These are phyloP conservation scores for Mytilinidion resinicola DNA, from an alignment of 495 filamentous ascomycete species.

Conservation along the genomic window DNA sequence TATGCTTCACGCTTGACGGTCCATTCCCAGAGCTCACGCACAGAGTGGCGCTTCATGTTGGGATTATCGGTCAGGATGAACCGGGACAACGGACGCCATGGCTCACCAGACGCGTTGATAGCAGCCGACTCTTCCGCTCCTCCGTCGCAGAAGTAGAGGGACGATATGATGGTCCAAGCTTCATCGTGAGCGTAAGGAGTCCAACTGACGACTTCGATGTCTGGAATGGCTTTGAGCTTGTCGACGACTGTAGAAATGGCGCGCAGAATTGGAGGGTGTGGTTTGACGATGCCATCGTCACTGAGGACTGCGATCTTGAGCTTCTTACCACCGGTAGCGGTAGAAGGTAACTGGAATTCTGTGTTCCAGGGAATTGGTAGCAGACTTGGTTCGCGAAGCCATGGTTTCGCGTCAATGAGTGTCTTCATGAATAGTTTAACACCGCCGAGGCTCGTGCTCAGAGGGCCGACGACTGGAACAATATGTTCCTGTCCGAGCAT, in stretches of 20 bases:
- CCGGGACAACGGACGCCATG: constrained; percentile 44
- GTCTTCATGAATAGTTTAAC: constrained; percentile 58
- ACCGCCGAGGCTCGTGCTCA: constrained; percentile 56
- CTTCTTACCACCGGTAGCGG: constrained; percentile 5
- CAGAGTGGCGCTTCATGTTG: constrained; percentile 3
- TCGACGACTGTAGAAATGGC: constrained; percentile 51
- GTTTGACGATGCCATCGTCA: constrained; percentile 62
- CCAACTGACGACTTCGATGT: constrained; percentile 59
- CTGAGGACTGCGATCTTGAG: constrained; percentile 64
- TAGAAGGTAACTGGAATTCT: background rate
- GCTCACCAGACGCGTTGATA: constrained; percentile 51
- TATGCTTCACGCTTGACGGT: constrained; percentile 51
- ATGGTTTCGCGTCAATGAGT: constrained; percentile 53
- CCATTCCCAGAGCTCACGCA: constrained; percentile 32
- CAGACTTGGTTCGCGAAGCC: constrained; percentile 54
- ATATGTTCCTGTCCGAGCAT: constrained; percentile 56
- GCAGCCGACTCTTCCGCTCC: constrained; percentile 46
- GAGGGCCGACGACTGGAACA: constrained; percentile 54
- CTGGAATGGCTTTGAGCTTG: constrained; percentile 44
- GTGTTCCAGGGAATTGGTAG: constrained; percentile 55
- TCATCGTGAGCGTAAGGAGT: constrained; percentile 47
- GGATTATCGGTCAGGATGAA: constrained; percentile 49
- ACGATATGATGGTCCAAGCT: constrained; percentile 42
- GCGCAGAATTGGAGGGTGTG: constrained; percentile 62
- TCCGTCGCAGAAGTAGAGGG: constrained; percentile 46